These are phyloP conservation scores for Canna indica DNA, from an alignment of 176 grass and related monocot genomes.

Conservation along the genomic window DNA sequence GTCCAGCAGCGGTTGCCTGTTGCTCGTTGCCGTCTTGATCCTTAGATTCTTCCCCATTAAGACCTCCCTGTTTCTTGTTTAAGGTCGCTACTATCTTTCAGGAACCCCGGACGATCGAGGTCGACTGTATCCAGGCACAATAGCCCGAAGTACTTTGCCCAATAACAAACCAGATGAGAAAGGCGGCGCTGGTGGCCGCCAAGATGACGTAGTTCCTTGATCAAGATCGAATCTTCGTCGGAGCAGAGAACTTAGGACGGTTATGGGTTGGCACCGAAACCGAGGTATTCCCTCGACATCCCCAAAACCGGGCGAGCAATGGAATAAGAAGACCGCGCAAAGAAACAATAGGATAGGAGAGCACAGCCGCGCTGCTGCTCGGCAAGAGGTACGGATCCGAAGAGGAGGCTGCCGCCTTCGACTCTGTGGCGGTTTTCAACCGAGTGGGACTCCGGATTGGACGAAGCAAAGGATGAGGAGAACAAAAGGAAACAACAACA, in stretches of 20 bases:
- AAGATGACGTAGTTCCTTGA: no score
- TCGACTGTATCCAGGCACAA: neutral
- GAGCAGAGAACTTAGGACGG: no score
- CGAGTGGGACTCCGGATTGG: neutral
- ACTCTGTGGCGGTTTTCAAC: neutral
- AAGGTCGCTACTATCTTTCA: neutral
- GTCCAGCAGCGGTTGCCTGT: conserved; percentile 40
- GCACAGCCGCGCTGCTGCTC: neutral
- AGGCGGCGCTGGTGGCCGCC: no score
- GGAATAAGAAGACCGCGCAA: no score
- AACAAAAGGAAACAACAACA: neutral
- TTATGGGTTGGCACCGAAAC: no score
- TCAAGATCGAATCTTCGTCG: no score
- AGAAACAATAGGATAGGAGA: neutral
- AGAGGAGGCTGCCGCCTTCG: neutral
- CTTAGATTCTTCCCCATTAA: conserved; percentile 43
- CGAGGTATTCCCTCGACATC: no score
- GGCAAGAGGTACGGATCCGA: neutral
- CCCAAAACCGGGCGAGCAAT: no score
- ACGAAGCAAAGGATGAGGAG: neutral
- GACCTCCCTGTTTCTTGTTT: neutral
- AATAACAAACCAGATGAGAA: no score
- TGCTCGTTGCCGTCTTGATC: conserved; percentile 36
- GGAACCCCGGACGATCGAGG: neutral
- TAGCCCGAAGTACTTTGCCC: neutral